phyloP scores from a whole-genome alignment of 176 grass and related monocot genomes.

The Tillandsia leiboldiana region DNA sequence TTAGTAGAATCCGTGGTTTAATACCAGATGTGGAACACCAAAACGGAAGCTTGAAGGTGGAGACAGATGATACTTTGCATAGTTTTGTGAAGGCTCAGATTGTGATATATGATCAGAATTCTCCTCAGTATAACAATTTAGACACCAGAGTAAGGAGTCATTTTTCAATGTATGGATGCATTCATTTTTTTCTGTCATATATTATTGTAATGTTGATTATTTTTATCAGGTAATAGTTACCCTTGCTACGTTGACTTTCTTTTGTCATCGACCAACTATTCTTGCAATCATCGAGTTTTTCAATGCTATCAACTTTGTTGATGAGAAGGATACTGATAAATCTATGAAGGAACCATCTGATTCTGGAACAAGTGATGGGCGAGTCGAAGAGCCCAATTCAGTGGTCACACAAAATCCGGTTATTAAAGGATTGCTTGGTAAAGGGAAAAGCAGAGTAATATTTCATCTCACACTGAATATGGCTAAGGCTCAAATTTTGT shows the following conservation, averaged over 20 bases:
- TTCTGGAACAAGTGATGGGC: conserved; percentile 29
- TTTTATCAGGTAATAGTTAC: conserved; percentile 75
- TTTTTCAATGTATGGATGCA: conserved; percentile 1
- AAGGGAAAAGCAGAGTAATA: conserved; percentile 87
- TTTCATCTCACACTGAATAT: conserved; percentile 96
- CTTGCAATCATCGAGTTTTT: conserved; percentile 81
- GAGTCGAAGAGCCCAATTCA: conserved; percentile 36
- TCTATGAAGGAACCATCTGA: conserved; percentile 22
- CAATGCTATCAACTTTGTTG: conserved; percentile 76
- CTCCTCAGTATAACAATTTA: conserved; percentile 73
- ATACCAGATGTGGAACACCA: conserved; percentile 56
- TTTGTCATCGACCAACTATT: conserved; percentile 91
- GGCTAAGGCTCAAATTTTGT: conserved; percentile 81
- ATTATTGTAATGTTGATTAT: conserved; percentile 12
- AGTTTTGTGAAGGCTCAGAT: conserved; percentile 98
- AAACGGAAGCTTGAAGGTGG: conserved; percentile 32
- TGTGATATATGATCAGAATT: conserved; percentile 76
- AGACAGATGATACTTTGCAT: conserved; percentile 38
- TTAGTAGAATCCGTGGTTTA: conserved; percentile 73
- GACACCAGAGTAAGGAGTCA: conserved; percentile 75
- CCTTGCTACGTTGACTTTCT: conserved; percentile 82
- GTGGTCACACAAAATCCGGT: conserved; percentile 30
- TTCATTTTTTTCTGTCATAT: conserved; percentile 1
- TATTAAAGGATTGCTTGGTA: conserved; percentile 62
- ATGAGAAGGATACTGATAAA: conserved; percentile 32